Conservation (phyloP, 2,329 filamentous ascomycete species). For the Trichoderma sp. region DNA sequence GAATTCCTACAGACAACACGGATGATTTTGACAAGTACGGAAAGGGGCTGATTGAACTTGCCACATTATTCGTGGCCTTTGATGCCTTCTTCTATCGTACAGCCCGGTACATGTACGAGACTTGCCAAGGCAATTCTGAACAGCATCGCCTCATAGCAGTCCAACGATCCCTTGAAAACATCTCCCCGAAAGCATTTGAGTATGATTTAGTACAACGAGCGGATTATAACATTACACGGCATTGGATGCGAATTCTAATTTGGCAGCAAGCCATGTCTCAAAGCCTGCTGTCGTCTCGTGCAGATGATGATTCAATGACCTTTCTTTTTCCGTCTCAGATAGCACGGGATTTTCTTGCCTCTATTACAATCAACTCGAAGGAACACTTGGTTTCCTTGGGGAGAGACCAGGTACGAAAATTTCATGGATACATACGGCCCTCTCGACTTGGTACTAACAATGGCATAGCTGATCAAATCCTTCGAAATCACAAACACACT, state of each 20-base stretch:
- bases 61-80: background rate
- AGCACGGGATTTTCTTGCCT: constrained; percentile 5
- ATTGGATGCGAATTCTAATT: constrained; percentile 16
- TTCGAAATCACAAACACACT: constrained; percentile 18
- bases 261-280: constrained; percentile 18
- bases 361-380: constrained; percentile 7
- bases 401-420: constrained; percentile 8
- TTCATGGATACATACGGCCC: background rate
- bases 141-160: constrained; percentile 7
- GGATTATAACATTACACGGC: constrained; percentile 18
- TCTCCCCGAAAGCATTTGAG: background rate
- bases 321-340: constrained; percentile 15
- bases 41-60: constrained; percentile 16
- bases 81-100: constrained; percentile 13
- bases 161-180: background rate
- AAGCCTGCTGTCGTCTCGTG: background rate
- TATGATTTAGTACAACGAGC: constrained; percentile 13
- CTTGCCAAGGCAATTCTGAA: background rate
- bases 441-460: background rate
- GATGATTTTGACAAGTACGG: constrained; percentile 16
- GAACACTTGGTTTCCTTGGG: constrained; percentile 12
- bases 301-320: constrained; percentile 8
- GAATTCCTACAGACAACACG: background rate
- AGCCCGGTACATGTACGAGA: background rate
- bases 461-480: constrained; percentile 2